Conservation (phyloP, 257 asterid species). For the Paulownia fortunei region DNA sequence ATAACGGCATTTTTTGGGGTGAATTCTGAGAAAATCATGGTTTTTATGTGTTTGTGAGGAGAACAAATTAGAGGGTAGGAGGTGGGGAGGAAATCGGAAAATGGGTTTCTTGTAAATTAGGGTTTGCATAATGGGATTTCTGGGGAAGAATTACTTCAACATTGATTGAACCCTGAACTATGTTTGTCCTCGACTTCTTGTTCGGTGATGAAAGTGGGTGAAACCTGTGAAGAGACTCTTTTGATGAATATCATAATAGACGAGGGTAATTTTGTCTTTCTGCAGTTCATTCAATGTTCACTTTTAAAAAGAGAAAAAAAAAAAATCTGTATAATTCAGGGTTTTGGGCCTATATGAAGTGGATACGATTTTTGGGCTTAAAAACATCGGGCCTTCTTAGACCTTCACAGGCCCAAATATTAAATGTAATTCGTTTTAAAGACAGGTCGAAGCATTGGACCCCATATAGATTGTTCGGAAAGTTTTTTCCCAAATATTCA, state of each 20-base stretch:
- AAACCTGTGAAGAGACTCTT: neutral
- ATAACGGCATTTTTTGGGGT: conserved; percentile 27
- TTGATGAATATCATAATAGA: neutral
- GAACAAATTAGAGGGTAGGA: conserved; percentile 25
- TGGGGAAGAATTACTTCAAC: conserved; percentile 30
- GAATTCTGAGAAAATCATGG: conserved; percentile 39
- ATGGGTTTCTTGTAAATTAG: conserved; percentile 47
- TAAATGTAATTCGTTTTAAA: neutral
- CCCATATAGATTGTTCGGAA: too few species aligned
- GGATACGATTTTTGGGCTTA: too few species aligned
- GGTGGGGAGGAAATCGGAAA: conserved; percentile 36
- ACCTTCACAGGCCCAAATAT: neutral
- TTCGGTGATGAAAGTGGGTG: neutral
- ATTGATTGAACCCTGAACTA: conserved; percentile 13
- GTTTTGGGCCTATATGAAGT: too few species aligned
- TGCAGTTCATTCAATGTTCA: neutral
- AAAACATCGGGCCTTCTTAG: neutral
- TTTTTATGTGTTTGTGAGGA: conserved; percentile 32
- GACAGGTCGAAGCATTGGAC: too few species aligned
- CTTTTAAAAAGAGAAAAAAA: too few species aligned
- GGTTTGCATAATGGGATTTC: conserved; percentile 53
- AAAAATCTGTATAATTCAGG: too few species aligned
- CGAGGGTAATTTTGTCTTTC: neutral
- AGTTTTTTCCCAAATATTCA: too few species aligned
- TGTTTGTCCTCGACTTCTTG: neutral